phyloP scores from a whole-genome alignment of 352 stramenopile species.

The Phytopythium kandeliae region DNA sequence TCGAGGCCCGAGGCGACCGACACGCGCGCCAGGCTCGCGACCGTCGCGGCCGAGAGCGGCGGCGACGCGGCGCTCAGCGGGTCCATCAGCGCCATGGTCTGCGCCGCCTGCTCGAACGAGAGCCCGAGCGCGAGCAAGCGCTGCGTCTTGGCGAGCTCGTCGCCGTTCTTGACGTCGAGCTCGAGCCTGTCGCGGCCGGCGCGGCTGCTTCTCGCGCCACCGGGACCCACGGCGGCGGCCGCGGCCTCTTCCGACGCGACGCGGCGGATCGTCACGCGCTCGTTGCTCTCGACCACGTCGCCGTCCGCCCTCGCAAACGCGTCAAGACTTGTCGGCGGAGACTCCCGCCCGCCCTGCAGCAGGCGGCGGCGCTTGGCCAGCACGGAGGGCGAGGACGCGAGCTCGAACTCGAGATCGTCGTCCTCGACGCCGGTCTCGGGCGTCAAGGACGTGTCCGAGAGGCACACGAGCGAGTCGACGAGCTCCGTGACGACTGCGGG shows the following conservation, averaged over 20 bases:
- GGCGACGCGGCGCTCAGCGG: not conserved
- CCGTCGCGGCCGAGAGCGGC: not conserved
- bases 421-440: not conserved
- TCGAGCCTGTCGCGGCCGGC: not conserved
- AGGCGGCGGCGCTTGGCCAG: not conserved
- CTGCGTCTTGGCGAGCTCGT: conserved; percentile 12
- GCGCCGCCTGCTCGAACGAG: conserved; percentile 10
- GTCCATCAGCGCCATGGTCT: conserved; percentile 1
- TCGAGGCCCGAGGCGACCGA: conserved; percentile 11
- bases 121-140: conserved; percentile 8
- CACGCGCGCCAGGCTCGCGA: conserved; percentile 11
- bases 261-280: not conserved
- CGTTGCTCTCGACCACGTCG: conserved; percentile 1
- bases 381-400: not conserved
- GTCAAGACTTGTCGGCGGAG: not conserved
- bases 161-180: conserved; percentile 1
- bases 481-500: conserved; percentile 19
- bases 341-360: not conserved
- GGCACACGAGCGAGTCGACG: conserved; percentile 8
- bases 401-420: not conserved
- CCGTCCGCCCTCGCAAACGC: too few species aligned
- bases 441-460: not conserved
- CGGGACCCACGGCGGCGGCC: not conserved
- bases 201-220: not conserved
- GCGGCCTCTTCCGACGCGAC: not conserved